Base-by-base conservation (phyloP, 495 filamentous ascomycete species). In the Penicillium canariense region DNA sequence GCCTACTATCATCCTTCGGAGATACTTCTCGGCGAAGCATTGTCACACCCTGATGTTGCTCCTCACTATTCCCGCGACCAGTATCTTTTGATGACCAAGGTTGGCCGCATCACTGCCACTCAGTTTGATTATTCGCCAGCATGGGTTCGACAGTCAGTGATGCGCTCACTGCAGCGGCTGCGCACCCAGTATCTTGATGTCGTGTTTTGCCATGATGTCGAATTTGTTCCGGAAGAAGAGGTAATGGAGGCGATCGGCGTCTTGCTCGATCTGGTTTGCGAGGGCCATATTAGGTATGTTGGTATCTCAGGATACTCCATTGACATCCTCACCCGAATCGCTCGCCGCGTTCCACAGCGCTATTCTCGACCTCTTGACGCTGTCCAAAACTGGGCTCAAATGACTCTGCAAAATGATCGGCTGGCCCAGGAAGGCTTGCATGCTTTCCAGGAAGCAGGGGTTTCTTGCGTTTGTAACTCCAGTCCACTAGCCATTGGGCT, bases 1-100 rank as follows among this genome's bases (percentile, higher is more conserved):
- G 90, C 91, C 0, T 96, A 96, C 78, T 96, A 96, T 70, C 91
- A 91, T 7, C 91, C 91, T 1, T 86, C 89, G 22, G 91, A 96
- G 64, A 69, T 77, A 35, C 81, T 96, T 20, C 81, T 96, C 34
- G 91, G 90, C 47, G 72, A 77, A 31, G 91, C 91, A 15, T 80
- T 96, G 30, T 63, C 77, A 26, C 76, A 81, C 35, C 68, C 83
- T 23, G 73, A 75, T 35, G 70, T 83, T 25, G 68, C 70, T 28
- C 48, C 64, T 23, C 70, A 75, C n/a, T 77, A 85, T 50, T 70
- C 81, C 2, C 72, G 77, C 10, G 51, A 61, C 15, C 58, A 69
- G 44, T 85, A 83, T 59, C 70, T 82, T 49, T 63, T 87, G 56
- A 72, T 84, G 62, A 86, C 84, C 17, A 86, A 87, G 62, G 80